Conservation (phyloP, 495 filamentous ascomycete genomes). For the Neurospora hispaniola region DNA sequence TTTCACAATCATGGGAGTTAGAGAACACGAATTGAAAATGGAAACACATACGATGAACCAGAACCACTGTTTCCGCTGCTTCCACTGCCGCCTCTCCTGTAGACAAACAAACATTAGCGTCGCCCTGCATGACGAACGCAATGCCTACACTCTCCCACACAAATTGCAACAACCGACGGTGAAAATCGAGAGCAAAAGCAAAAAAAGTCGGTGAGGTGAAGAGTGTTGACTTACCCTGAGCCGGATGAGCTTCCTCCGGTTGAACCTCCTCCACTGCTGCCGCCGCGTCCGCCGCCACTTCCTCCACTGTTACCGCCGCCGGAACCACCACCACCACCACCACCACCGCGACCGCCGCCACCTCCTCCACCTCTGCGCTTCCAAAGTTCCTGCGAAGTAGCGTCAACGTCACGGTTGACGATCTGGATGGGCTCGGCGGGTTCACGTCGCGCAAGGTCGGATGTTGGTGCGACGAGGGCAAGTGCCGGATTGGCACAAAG, state of each 20-base stretch:
- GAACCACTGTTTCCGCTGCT: not conserved
- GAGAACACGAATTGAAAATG: not conserved
- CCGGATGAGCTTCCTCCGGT: not conserved
- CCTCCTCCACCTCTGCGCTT: constrained; percentile 49
- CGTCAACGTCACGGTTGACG: constrained; percentile 10
- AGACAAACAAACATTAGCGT: not conserved
- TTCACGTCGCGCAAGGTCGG: constrained; percentile 11
- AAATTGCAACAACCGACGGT: not conserved
- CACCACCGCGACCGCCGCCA: constrained; percentile 39
- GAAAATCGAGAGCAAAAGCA: not conserved
- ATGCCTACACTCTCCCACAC: not conserved
- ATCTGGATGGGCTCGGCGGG: constrained; percentile 14
- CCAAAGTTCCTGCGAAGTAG: constrained; percentile 33
- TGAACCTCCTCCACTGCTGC: no score
- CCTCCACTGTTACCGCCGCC: no score
- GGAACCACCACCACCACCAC: constrained; percentile 17
- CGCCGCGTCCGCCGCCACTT: constrained; percentile 32
- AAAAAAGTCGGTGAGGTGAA: not conserved
- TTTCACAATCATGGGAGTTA: not conserved
- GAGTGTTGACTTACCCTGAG: constrained; percentile 5
- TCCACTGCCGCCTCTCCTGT: not conserved
- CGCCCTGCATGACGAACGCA: not conserved
- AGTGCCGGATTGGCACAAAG: not conserved
- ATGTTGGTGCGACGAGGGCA: not conserved
- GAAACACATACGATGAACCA: constrained; percentile 3